Base-by-base conservation (phyloP, 345 rosid genomes). In the Lepidium didymum region DNA sequence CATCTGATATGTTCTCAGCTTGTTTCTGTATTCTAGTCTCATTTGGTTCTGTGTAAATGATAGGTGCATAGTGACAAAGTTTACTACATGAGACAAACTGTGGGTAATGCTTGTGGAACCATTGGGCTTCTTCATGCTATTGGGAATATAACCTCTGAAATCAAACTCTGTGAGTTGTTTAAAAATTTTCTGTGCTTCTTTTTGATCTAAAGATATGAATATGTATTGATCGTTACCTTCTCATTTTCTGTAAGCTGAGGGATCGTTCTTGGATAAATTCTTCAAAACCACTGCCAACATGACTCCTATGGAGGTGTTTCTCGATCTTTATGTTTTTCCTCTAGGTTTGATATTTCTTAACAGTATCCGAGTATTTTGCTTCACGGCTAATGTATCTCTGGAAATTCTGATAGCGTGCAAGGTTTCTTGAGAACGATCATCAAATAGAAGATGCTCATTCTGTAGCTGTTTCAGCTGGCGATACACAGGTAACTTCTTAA, bases 71-170 rank as follows among this genome's bases (percentile, higher is more conserved):
- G 80, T 77, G 74, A 75, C 49, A 84, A 85, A 69, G 97, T 89
- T 68, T 94, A 88, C 75, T 94, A 88, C 83, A 86, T 91, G 96
- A 88, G 79, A 70, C 99, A 91, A 85, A 94, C 97, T 56, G 97
- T 91, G 40, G 97, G 95, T 62, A 94, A 94, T 81, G 97, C 97
- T 63, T 94, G 99, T 78, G 97, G 99, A 80, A 94, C 99, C 35
- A 79, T 91, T 66, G 99, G 95, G 6, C 92, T 91, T 78, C 96
- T 94, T 78, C 99, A 94, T 72, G 88, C 95, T 58, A 74, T 94
- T 67, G 99, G 97, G 67, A 94, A 94, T 77, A 55, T 89, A 52
- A 81, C 83, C 58, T 88, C 99, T 8, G 75, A 83, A 56, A 67
- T 91, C 83, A 88, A 87, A 42, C 88, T 90, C 18, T 16, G 97